Base-by-base conservation (phyloP, 495 filamentous ascomycete genomes). In the Neurospora cerealis region DNA sequence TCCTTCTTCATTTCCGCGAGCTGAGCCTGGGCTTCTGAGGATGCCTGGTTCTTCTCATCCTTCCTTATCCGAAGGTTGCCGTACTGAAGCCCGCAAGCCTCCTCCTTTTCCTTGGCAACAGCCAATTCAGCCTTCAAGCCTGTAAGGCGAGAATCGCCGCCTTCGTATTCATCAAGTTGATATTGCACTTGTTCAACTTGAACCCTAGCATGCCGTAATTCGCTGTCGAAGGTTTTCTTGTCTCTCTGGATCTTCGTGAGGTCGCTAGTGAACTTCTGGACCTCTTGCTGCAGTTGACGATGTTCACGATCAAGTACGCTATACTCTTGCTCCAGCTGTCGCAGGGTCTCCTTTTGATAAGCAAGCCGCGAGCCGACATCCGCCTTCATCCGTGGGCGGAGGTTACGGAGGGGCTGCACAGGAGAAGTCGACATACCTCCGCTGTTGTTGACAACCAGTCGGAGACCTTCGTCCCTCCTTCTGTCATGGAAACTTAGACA, bases 311-410 rank as follows among this genome's bases (percentile, higher is more conserved):
- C 80, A 24, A 82, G 73, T 36, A 74, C 74, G 48, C 74, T 78
- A 37, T 85, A 79, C 71, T 88, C 86, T 17, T 79, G 74, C 40
- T 84, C 79, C 36, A 89, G 79, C 42, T 86, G 83, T 37, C 80
- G 78, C 6, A 85, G 69, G 1, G 77, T 78, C 17, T 86, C 82
- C 34, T 80, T 82, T 66, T 81, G 83, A 54, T 86, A 88, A 82
- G 82, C 84, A 46, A 92, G 87, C 81, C 93, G 92, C 28, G 87
- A 87, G 46, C 88, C 91, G 9, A 89, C 82, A 77, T 97, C 93
- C 0, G 93, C 91, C 80, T 92, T 91, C 90, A 98, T 96, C 10
- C 93, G 89, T 34, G 90, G 83, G n/a, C 76, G 80, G 4, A 86
- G 82, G 13, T 74, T 73, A 44, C 62, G 69, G 37, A 74, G 76